phyloP scores from a whole-genome alignment of 495 filamentous ascomycete species.

The Daldinia vernicosa region DNA sequence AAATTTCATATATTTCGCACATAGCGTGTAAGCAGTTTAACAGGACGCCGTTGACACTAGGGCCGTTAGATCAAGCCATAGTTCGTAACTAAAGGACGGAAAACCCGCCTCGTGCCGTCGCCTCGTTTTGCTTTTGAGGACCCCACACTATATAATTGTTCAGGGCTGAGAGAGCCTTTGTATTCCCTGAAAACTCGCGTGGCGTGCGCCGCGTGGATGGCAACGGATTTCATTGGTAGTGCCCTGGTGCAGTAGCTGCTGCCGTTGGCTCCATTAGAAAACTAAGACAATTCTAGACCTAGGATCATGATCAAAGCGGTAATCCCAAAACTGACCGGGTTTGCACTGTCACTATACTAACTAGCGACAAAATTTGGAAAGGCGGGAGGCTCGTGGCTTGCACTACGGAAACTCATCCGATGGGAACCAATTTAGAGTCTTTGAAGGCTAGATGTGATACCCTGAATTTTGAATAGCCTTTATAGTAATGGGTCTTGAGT shows the following conservation, averaged over 20 bases:
- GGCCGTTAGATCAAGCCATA: conserved; percentile 4
- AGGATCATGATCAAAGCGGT: conserved; percentile 4
- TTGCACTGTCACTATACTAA: conserved; percentile 2
- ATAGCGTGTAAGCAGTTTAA: conserved; percentile 6
- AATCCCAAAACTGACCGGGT: background rate
- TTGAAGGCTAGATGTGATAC: background rate
- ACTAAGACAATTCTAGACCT: conserved; percentile 4
- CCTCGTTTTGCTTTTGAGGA: conserved; percentile 15
- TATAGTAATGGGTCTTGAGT: background rate
- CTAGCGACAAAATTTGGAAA: background rate
- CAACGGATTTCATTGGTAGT: conserved; percentile 16
- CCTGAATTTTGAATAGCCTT: background rate
- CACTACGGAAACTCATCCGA: conserved; percentile 5
- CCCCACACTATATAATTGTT: conserved; percentile 5
- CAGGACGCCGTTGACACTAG: background rate
- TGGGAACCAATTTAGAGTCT: conserved; percentile 4
- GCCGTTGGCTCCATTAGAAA: background rate
- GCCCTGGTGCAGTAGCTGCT: background rate
- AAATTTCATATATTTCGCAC: background rate
- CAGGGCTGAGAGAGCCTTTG: background rate
- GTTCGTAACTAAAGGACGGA: conserved; percentile 19
- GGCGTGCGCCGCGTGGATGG: conserved; percentile 23
- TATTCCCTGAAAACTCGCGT: conserved; percentile 8
- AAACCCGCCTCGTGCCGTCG: conserved; percentile 26
- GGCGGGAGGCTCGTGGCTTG: conserved; percentile 2